Percentiles rank a stretch among this genome's conserved stretches.
Evolutionary conservation across 306 rosid species (phyloP).

Genomic region (Cucurbita maxima): DNA sequence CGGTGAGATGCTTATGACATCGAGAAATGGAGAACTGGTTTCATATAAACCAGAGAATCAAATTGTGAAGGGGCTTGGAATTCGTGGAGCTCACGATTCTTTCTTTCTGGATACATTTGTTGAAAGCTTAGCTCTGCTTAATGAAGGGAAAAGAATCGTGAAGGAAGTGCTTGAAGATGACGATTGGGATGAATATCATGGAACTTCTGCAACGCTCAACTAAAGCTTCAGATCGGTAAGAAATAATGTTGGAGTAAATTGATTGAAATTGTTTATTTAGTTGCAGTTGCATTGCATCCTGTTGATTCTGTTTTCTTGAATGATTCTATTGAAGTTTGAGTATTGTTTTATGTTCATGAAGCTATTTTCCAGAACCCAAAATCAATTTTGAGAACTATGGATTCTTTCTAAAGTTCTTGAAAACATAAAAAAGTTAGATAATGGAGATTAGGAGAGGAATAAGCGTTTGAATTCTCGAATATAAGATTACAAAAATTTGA

Average conservation of each 20-base stretch:
- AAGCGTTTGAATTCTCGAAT: too few species aligned
- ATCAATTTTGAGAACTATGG: too few species aligned
- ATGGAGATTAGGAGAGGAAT: too few species aligned
- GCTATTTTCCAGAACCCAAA: too few species aligned
- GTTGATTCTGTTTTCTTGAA: neutral
- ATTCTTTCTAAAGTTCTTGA: too few species aligned
- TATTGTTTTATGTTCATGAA: neutral
- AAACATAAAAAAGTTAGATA: too few species aligned
- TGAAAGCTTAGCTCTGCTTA: slow-evolving; percentile 8
- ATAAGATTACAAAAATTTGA: too few species aligned
- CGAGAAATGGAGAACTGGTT: slow-evolving; percentile 12
- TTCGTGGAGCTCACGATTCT: slow-evolving; percentile 8
- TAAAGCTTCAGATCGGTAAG: neutral
- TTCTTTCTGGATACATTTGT: slow-evolving; percentile 5
- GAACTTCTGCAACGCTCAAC: neutral
- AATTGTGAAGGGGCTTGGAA: slow-evolving; percentile 8
- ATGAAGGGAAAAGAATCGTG: slow-evolving; percentile 3
- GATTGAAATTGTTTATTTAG: neutral
- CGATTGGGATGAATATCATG: neutral
- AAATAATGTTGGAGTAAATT: neutral
- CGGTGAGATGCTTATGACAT: slow-evolving; percentile 10
- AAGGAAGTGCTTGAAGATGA: neutral
- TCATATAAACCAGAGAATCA: neutral
- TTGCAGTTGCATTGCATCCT: neutral
- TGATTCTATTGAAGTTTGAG: neutral